phyloP scores from a whole-genome alignment of 73 alveolate species.

The Paramecium sexaurelia region DNA sequence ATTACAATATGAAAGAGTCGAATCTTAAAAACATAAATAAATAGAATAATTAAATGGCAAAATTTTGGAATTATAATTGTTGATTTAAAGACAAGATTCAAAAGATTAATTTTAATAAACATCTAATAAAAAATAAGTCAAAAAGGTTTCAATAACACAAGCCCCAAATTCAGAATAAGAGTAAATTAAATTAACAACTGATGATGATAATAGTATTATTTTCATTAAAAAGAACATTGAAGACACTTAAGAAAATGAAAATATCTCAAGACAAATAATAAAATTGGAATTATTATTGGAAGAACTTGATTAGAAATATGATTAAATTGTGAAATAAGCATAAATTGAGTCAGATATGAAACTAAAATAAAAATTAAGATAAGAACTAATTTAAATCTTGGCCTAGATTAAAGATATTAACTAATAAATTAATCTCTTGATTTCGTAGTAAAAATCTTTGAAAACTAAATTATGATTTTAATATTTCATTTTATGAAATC shows the following conservation, averaged over 20 bases:
- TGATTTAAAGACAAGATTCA: background rate
- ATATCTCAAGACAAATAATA: background rate
- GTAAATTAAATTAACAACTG: background rate
- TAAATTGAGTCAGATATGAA: background rate
- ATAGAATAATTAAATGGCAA: background rate
- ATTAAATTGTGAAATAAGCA: background rate
- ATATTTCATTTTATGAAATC: background rate
- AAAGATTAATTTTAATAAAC: background rate
- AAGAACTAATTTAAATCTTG: background rate
- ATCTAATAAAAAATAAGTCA: background rate
- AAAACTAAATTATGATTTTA: constrained; percentile 10
- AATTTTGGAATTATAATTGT: background rate
- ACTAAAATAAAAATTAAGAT: background rate
- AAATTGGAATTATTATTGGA: constrained; percentile 1
- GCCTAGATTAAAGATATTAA: constrained; percentile 2
- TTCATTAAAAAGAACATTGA: background rate
- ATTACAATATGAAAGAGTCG: background rate
- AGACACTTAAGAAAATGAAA: background rate
- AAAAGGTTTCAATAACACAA: background rate
- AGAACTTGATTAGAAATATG: constrained; percentile 19
- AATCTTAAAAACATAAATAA: background rate
- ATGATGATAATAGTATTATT: background rate
- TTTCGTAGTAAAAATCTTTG: background rate
- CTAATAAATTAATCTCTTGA: background rate
- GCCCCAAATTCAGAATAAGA: background rate